Evolutionary conservation across 1,139 yeast genomes (phyloP).

Genomic region (Saccharomycopsis crataegensis): DNA sequence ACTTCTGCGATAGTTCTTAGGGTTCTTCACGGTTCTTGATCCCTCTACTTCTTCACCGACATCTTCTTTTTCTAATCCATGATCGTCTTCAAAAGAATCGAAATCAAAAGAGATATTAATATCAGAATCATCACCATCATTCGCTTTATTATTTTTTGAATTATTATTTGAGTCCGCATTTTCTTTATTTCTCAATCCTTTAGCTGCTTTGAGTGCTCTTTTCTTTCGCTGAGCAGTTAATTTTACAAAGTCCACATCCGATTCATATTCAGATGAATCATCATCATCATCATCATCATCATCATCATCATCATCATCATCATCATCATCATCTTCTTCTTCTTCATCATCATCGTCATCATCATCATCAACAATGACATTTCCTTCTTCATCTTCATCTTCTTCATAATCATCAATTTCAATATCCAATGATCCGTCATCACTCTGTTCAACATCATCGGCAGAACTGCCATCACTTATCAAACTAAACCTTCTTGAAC

Average conservation of each 20-base stretch:
- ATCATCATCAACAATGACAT: constrained; percentile 1
- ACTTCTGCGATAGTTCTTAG: constrained; percentile 19
- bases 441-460: constrained; percentile 1
- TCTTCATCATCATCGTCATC: constrained; percentile 2
- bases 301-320: constrained; percentile 33
- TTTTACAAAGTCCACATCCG: constrained; percentile 63
- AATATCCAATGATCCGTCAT: neutral
- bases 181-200: constrained; percentile 35
- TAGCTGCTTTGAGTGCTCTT: constrained; percentile 42
- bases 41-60: constrained; percentile 54
- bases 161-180: constrained; percentile 4
- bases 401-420: constrained; percentile 4
- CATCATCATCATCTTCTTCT: constrained; percentile 13
- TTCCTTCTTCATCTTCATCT: neutral
- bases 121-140: constrained; percentile 34
- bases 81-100: constrained; percentile 42
- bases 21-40: constrained; percentile 10
- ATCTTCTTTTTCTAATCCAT: constrained; percentile 43
- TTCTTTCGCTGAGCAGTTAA: constrained; percentile 61
- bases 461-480: constrained; percentile 4
- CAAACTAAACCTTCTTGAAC: constrained; percentile 13
- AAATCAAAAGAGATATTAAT: constrained; percentile 35
- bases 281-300: constrained; percentile 31
- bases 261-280: constrained; percentile 51
- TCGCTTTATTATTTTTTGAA: neutral